phyloP scores from a whole-genome alignment of 352 stramenopile species.

The Phytophthora sp. region DNA sequence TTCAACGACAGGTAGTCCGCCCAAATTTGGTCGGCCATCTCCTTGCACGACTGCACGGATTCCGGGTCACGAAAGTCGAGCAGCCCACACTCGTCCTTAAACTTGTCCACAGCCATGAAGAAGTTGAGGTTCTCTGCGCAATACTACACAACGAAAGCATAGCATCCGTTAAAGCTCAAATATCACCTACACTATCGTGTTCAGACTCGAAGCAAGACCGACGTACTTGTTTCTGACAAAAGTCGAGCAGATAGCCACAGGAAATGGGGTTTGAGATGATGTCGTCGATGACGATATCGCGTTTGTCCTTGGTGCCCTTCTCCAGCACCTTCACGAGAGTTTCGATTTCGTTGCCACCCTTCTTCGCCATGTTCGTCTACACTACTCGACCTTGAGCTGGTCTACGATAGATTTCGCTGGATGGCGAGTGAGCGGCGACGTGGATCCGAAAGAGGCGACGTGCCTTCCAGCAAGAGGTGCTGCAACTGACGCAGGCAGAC shows the following conservation, averaged over 20 bases:
- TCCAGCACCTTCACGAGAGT: slow-evolving; percentile 72
- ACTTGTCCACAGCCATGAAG: slow-evolving; percentile 89
- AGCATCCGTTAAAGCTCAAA: no score
- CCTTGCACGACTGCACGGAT: slow-evolving; percentile 79
- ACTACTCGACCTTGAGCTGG: not conserved
- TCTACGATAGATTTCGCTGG: not conserved
- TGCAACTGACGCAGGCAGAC: slow-evolving; percentile 30
- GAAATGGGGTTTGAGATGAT: slow-evolving; percentile 89
- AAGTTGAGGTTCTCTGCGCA: slow-evolving; percentile 88
- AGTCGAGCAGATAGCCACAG: slow-evolving; percentile 85
- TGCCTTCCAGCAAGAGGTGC: not conserved
- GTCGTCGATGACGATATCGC: slow-evolving; percentile 84
- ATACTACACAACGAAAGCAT: slow-evolving; percentile 41
- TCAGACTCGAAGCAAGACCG: not conserved
- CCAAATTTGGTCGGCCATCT: slow-evolving; percentile 87
- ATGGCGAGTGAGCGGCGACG: not conserved
- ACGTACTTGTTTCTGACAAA: slow-evolving; percentile 86
- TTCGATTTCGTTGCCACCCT: slow-evolving; percentile 72
- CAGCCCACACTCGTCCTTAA: slow-evolving; percentile 82
- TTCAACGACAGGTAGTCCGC: slow-evolving; percentile 85
- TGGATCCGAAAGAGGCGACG: not conserved
- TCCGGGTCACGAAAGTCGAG: slow-evolving; percentile 84
- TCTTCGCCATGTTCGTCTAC: slow-evolving; percentile 58
- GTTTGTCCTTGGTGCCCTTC: slow-evolving; percentile 72
- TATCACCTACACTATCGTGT: no score